phyloP scores from a whole-genome alignment of 1,284 basidiomycete genomes.

The Retiboletus flavoniger region DNA sequence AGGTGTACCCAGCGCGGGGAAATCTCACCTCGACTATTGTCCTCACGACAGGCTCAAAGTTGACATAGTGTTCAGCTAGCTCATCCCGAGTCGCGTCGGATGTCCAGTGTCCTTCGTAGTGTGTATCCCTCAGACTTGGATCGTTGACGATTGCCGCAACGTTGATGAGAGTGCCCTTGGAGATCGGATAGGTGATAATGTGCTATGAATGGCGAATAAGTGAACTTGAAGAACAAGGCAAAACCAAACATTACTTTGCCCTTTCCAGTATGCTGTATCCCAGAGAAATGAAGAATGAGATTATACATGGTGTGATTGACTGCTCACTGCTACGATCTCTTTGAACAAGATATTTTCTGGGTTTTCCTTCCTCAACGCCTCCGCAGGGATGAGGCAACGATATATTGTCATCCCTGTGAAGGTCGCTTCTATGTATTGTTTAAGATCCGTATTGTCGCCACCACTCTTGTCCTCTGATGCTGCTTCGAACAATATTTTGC shows the following conservation, averaged over 20 bases:
- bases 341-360: slow-evolving; percentile 4
- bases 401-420: slow-evolving; percentile 24
- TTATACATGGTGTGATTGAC: neutral
- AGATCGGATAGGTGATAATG: slow-evolving; percentile 45
- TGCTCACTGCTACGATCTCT: neutral
- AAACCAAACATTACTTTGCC: neutral
- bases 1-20: too few relatives aligned
- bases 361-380: slow-evolving; percentile 5
- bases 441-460: slow-evolving; percentile 1
- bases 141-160: slow-evolving; percentile 40
- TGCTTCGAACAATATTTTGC: slow-evolving; percentile 20
- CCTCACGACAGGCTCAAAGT: slow-evolving; percentile 46
- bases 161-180: slow-evolving; percentile 41
- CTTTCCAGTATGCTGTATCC: neutral
- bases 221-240: neutral
- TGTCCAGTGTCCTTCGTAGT: too few relatives aligned
- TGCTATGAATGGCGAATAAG: slow-evolving; percentile 36
- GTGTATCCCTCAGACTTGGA: slow-evolving; percentile 33
- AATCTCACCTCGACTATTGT: slow-evolving; percentile 39
- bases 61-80: slow-evolving; percentile 25
- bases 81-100: too few relatives aligned
- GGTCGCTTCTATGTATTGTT: slow-evolving; percentile 18
- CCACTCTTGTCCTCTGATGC: slow-evolving; percentile 1
- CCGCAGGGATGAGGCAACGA: slow-evolving; percentile 19
- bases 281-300: neutral